Conservation (phyloP, 257 asterid species). For the Osmanthus fragrans region DNA sequence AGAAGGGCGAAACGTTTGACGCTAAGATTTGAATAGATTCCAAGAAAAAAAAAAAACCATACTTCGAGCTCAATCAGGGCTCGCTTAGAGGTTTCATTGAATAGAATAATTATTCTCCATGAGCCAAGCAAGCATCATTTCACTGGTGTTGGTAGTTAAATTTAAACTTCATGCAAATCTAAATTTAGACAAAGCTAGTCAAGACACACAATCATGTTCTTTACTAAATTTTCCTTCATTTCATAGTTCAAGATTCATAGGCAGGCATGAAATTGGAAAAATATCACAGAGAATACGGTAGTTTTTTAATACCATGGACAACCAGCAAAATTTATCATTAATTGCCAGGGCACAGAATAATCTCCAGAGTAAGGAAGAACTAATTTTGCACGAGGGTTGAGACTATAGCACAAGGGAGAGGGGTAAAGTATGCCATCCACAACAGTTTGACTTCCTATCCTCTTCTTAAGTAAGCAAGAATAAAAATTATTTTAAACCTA, state of each 20-base stretch:
- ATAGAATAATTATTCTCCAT: background rate
- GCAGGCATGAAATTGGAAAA: background rate
- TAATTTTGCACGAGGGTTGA: background rate
- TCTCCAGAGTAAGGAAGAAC: conserved; percentile 1
- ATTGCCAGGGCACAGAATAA: background rate
- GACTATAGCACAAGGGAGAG: background rate
- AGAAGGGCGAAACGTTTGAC: background rate
- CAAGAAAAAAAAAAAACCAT: background rate
- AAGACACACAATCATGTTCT: background rate
- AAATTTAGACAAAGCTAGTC: conserved; percentile 8
- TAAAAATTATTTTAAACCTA: background rate
- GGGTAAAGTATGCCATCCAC: background rate
- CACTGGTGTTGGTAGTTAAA: background rate
- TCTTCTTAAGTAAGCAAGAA: background rate
- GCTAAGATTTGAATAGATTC: background rate
- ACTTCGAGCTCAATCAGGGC: background rate
- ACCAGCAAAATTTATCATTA: background rate
- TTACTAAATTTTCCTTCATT: background rate
- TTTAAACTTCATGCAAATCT: background rate
- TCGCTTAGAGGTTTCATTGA: background rate
- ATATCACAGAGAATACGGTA: too few species aligned
- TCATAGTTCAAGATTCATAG: background rate
- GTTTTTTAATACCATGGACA: background rate
- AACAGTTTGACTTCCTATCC: background rate
- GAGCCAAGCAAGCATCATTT: background rate